Conservation (phyloP, 2,329 filamentous ascomycete species). For the Periconia sp. region DNA sequence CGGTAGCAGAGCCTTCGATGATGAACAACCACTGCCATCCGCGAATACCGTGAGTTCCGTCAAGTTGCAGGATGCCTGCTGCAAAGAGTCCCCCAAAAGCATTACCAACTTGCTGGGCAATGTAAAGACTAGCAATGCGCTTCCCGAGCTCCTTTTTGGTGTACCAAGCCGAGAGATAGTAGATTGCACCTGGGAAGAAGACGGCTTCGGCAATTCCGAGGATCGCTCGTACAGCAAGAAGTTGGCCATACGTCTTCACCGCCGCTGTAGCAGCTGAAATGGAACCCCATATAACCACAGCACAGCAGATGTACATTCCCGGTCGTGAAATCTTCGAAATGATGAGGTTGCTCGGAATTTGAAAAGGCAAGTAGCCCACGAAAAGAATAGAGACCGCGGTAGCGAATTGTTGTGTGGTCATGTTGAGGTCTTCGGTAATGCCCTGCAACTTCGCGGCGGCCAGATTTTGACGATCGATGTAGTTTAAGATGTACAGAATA, state of each 20-base stretch:
- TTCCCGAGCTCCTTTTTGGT: constrained; percentile 56
- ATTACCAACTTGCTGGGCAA: constrained; percentile 44
- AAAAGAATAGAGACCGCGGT: constrained; percentile 62
- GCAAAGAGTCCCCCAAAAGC: constrained; percentile 50
- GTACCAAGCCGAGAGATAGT: constrained; percentile 69
- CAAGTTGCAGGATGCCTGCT: constrained; percentile 39
- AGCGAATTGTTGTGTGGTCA: constrained; percentile 25
- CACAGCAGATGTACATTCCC: constrained; percentile 24
- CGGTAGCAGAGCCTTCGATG: constrained; percentile 23
- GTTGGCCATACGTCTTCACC: constrained; percentile 20
- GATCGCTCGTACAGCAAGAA: constrained; percentile 28
- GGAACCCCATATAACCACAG: constrained; percentile 24
- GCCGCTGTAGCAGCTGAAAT: constrained; percentile 25
- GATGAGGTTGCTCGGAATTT: constrained; percentile 26
- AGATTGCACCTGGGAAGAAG: constrained; percentile 66
- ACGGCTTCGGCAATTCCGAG: constrained; percentile 32
- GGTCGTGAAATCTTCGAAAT: constrained; percentile 22
- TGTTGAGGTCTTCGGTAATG: constrained; percentile 26
- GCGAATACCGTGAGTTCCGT: constrained; percentile 27
- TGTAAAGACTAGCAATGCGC: constrained; percentile 41
- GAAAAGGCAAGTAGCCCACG: constrained; percentile 44
- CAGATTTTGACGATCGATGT: constrained; percentile 28
- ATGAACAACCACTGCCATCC: constrained; percentile 37
- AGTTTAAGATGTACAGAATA: constrained; percentile 27
- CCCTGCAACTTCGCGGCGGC: constrained; percentile 25